These are phyloP conservation scores for Chlorella variabilis DNA, from an alignment of 163 green algal species.

Conservation along the genomic window DNA sequence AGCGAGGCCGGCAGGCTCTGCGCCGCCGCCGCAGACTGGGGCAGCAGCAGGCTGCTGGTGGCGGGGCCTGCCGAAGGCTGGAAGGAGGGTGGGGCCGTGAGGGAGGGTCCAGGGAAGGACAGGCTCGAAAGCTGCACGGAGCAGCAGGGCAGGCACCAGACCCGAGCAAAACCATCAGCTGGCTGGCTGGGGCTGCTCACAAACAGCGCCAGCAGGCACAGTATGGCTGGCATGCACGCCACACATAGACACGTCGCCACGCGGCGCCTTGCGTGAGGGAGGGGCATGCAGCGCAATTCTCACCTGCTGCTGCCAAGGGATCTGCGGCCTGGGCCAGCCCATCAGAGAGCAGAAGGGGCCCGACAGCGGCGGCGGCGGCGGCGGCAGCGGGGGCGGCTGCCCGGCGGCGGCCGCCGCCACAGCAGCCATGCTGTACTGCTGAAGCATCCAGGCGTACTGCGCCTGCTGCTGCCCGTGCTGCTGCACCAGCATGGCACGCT, in stretches of 20 bases:
- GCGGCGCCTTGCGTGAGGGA: too few species aligned
- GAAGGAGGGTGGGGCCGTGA: background rate
- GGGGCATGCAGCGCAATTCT: too few species aligned
- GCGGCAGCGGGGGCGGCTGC: constrained; percentile 17
- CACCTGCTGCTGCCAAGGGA: constrained; percentile 25
- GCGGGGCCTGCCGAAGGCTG: background rate
- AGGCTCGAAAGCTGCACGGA: background rate
- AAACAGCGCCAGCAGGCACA: too few species aligned
- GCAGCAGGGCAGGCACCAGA: background rate
- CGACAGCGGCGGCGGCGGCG: background rate
- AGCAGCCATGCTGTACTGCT: constrained; percentile 33
- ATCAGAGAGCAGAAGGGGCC: background rate
- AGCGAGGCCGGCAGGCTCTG: background rate
- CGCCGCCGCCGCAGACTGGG: too few species aligned
- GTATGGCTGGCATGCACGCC: too few species aligned
- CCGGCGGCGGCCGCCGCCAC: constrained; percentile 2
- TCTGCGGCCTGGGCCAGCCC: background rate
- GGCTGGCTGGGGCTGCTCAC: too few species aligned
- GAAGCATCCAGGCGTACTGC: constrained; percentile 32
- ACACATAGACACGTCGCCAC: too few species aligned
- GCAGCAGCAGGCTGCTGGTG: background rate
- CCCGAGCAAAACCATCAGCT: too few species aligned
- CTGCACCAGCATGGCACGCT: constrained; percentile 10
- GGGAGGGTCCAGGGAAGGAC: background rate
- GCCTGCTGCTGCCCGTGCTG: constrained; percentile 16